A percentile compares a stretch with the other conserved stretches of the same genome.
phyloP scores from a whole-genome alignment of 108 stramenopile species.

The Pseudonitzschia multistriata region DNA sequence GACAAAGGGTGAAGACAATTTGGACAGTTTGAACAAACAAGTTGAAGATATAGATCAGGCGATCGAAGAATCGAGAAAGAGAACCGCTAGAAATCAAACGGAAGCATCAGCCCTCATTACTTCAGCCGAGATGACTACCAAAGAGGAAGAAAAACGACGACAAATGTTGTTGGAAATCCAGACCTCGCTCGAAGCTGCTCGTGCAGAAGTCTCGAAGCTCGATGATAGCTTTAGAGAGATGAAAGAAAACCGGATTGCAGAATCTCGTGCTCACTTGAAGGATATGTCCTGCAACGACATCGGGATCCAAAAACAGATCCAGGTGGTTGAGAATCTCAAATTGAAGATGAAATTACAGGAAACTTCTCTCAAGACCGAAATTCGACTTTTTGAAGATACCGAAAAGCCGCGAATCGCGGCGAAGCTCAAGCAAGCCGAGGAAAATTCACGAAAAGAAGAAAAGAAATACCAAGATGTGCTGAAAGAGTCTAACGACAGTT shows the following conservation, averaged over 20 bases:
- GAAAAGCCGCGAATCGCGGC: background rate
- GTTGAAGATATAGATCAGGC: background rate
- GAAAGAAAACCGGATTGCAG: background rate
- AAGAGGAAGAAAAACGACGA: constrained; percentile 7
- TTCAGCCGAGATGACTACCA: background rate
- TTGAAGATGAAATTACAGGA: constrained; percentile 10
- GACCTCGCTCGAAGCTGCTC: background rate
- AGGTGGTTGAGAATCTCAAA: background rate
- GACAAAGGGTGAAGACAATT: background rate
- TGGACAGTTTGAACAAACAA: background rate
- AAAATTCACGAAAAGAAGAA: background rate
- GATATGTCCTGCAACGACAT: background rate
- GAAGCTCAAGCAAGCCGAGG: background rate
- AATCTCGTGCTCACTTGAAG: background rate
- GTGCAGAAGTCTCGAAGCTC: constrained; percentile 3
- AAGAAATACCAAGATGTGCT: background rate
- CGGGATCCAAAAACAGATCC: background rate
- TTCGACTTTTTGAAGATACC: constrained; percentile 6
- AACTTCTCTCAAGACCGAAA: constrained; percentile 4
- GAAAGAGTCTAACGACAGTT: background rate
- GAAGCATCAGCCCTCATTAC: background rate
- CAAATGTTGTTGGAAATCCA: background rate
- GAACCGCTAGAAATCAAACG: background rate
- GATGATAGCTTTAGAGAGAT: constrained; percentile 3
- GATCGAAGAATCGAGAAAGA: background rate